Evolutionary conservation across 169 alveolate genomes (phyloP).

Genomic region (Neospora caninum): DNA sequence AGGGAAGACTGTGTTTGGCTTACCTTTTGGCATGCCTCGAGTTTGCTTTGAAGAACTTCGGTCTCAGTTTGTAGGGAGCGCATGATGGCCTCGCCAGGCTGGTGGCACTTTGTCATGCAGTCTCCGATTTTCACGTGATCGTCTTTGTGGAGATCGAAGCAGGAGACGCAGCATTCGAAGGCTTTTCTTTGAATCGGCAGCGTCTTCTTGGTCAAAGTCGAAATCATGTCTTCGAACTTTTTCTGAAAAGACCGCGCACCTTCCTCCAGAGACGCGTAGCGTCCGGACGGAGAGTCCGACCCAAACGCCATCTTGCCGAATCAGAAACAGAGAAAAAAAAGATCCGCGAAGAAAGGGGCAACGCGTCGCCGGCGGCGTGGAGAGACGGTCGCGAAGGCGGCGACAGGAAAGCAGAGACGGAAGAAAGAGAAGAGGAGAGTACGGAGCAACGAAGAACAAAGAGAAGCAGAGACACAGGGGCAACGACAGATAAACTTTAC

Average conservation of each 20-base stretch:
- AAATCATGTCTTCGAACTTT: constrained; percentile 46
- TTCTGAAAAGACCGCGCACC: constrained; percentile 35
- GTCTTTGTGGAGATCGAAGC: constrained; percentile 48
- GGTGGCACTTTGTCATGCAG: constrained; percentile 53
- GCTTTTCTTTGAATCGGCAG: constrained; percentile 44
- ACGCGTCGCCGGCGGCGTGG: neutral
- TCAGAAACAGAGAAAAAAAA: neutral
- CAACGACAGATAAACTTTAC: no score
- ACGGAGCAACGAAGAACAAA: no score
- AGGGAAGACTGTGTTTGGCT: neutral
- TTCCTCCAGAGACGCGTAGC: constrained; percentile 49
- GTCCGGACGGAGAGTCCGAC: neutral
- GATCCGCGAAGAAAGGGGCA: neutral
- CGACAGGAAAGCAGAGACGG: no score
- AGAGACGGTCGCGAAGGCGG: no score
- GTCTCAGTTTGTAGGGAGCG: constrained; percentile 38
- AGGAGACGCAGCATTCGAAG: constrained; percentile 52
- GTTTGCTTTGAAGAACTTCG: constrained; percentile 47
- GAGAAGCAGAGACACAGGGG: no score
- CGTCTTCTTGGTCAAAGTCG: neutral
- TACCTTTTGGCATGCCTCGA: constrained; percentile 55
- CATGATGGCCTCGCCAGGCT: constrained; percentile 2
- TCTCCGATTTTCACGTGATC: constrained; percentile 38
- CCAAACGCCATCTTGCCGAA: neutral
- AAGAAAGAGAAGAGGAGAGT: no score